Evolutionary conservation across 345 rosid genomes (phyloP), one percentile per base, ranked within the genome.

Genomic region (Linum trigynum): DNA sequence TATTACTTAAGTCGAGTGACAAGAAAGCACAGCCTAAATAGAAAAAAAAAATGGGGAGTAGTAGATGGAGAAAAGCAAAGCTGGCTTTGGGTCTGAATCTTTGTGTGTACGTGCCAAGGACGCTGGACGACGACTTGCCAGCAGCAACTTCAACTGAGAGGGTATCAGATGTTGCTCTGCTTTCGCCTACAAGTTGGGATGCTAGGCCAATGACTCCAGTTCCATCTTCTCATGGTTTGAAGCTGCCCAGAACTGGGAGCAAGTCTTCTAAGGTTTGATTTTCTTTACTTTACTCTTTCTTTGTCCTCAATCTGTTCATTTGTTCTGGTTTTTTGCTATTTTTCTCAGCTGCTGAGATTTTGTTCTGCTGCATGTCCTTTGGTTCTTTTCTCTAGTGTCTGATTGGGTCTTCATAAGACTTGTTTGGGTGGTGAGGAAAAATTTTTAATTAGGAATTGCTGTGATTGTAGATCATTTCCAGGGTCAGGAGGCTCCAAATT

Each of bases 201-300:
- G 55, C 78, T 17, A 79, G 82, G 72, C 97, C 98, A 42, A 80
- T 81, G 91, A 87, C 97, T 15, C 94, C 97, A 3, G 69, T 86
- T 23, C 86, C 91, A 2, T 84, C 98, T 70, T 90, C 98, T 67
- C 80, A 79, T 60, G 94, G 88, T 55, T 73, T 84, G 59, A 90
- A 80, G 72, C 67, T 85, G 62, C 75, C 88, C 67, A 85, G 74
- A 80, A 94, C 84, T 55, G 63, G 75, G 69, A 90, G 90, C 83
- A 88, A 85, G 77, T 86, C 98, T 17, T 86, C 96, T 16, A 88
- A 90, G 97, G 98, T 92, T 75, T 72, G 76, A 71, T 55, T 15
- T 1, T 37, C 16, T n/a, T 57, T 59, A n/a, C 16, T 23, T 32
- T 42, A 2, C 38, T 71, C 66, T 75, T 67, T 61, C 36, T 5